Base-by-base conservation (phyloP, 1,284 basidiomycete genomes). In the Cryptococcus sp. region DNA sequence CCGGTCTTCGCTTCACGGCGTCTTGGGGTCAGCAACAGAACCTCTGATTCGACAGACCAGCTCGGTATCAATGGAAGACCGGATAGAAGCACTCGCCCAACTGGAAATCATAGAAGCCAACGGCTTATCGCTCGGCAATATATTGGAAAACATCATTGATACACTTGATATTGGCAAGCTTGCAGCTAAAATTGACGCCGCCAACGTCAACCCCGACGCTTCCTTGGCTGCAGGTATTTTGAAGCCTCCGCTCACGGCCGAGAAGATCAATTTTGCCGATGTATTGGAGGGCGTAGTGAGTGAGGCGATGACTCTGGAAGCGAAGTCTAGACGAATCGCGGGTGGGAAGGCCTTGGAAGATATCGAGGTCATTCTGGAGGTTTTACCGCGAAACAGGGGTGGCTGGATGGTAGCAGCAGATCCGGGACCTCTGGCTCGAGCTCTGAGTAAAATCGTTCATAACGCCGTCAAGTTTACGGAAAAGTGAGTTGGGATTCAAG, bases 21-120 rank as follows among this genome's bases (percentile, higher is more conserved):
- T 74, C 5, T 29, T 55, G 38, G 23, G 38, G 10, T 49, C 54
- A 1, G 41, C 48, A 7, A 13, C 38, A 1, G 34, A 37, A 15
- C 34, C 48, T 38, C 11, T 41, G 7, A 29, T 48, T n/a, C 38
- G 20, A 13, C n/a, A 10, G 57, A 43, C 46, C 47, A 54, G 58
- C 8, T 50, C 16, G 60, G 64, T 26, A 67, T 67, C 16, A 51
- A 6, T 61, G 61, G 61, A 74, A 70, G 59, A 69, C 71, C 48
- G 67, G 67, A 19, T 50, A 20, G 75, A 76, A 55, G 65, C 73
- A 4, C 41, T 74, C 15, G 65, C 74, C 1, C 72, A 70, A 41
- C 64, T 78, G 16, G 75, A 77, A 46, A 72, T 73, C 15, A 76
- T 78, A 50, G 76, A 78, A 50, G 71, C 74, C 0, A 73, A 73